Conservation (phyloP, 2,329 filamentous ascomycete genomes). For the Shiraia sp. region DNA sequence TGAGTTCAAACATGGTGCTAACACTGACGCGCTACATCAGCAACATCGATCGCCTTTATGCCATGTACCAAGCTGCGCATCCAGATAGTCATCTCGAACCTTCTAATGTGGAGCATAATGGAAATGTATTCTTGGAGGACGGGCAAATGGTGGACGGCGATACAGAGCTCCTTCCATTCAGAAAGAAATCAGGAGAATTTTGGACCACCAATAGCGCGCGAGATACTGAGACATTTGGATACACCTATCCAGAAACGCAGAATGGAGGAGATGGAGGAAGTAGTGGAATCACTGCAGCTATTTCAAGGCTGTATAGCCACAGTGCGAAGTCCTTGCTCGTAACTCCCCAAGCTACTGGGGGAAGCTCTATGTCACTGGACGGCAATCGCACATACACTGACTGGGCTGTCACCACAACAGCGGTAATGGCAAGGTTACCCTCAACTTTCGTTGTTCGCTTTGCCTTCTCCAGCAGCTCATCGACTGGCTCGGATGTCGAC, state of each 20-base stretch:
- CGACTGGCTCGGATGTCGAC: slow-evolving; percentile 16
- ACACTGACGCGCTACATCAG: slow-evolving; percentile 4
- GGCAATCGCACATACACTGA: slow-evolving; percentile 22
- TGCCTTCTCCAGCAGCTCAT: slow-evolving; percentile 19
- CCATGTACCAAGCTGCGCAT: slow-evolving; percentile 75
- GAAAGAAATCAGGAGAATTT: slow-evolving; percentile 23
- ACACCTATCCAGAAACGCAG: slow-evolving; percentile 39
- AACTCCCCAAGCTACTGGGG: not conserved
- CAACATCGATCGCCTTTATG: slow-evolving; percentile 56
- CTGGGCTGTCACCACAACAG: slow-evolving; percentile 29
- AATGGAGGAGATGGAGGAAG: slow-evolving; percentile 27
- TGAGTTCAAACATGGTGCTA: no score
- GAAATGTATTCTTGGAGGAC: slow-evolving; percentile 47
- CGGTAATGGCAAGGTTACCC: slow-evolving; percentile 8
- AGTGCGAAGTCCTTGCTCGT: slow-evolving; percentile 11
- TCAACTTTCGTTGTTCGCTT: slow-evolving; percentile 28
- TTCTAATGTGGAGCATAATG: slow-evolving; percentile 20
- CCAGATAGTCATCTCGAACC: slow-evolving; percentile 68
- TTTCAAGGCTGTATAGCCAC: slow-evolving; percentile 28
- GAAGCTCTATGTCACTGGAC: not conserved
- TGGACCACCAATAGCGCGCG: slow-evolving; percentile 35
- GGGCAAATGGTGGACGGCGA: slow-evolving; percentile 51
- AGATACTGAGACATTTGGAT: slow-evolving; percentile 32
- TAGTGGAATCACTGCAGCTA: slow-evolving; percentile 11
- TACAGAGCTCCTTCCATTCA: slow-evolving; percentile 47